phyloP scores from a whole-genome alignment of 1,139 yeast genomes.

The Yamadazyma buinensis region DNA sequence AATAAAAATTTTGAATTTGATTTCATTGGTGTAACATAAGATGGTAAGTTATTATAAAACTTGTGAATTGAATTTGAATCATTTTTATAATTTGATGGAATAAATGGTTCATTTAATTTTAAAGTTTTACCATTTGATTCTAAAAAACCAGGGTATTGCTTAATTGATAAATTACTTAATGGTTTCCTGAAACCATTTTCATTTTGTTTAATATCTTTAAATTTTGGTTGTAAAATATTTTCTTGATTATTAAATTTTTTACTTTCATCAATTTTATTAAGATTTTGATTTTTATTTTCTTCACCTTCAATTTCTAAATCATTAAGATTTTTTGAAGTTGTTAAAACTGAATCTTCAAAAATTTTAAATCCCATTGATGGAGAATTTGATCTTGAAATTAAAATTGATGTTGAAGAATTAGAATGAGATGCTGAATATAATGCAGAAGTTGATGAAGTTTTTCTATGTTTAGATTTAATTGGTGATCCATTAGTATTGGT shows the following conservation, averaged over 20 bases:
- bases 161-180: conserved; percentile 28
- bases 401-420: conserved; percentile 4
- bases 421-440: conserved; percentile 6
- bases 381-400: conserved; percentile 1
- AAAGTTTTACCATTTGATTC: conserved; percentile 8
- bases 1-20: conserved; percentile 13
- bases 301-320: conserved; percentile 14
- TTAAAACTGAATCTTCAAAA: conserved; percentile 29
- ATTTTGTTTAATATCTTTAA: conserved; percentile 13
- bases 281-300: conserved; percentile 8
- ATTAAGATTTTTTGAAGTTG: conserved; percentile 8
- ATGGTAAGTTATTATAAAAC: conserved; percentile 15
- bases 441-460: conserved; percentile 11
- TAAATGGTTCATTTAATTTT: conserved; percentile 28
- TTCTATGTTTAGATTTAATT: conserved; percentile 8
- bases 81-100: conserved; percentile 30
- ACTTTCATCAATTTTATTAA: neutral
- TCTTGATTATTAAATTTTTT: conserved; percentile 35
- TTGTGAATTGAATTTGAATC: conserved; percentile 35
- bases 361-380: conserved; percentile 26
- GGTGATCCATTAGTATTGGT: conserved; percentile 29
- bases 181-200: conserved; percentile 23
- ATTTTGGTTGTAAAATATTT: conserved; percentile 42
- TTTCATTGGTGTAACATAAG: conserved; percentile 15
- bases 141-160: conserved; percentile 34